A percentile compares a stretch with the other conserved stretches of the same genome.
Evolutionary conservation across 176 grass and related monocot species (phyloP).

Genomic region (barley (Hordeum vulgare)): DNA sequence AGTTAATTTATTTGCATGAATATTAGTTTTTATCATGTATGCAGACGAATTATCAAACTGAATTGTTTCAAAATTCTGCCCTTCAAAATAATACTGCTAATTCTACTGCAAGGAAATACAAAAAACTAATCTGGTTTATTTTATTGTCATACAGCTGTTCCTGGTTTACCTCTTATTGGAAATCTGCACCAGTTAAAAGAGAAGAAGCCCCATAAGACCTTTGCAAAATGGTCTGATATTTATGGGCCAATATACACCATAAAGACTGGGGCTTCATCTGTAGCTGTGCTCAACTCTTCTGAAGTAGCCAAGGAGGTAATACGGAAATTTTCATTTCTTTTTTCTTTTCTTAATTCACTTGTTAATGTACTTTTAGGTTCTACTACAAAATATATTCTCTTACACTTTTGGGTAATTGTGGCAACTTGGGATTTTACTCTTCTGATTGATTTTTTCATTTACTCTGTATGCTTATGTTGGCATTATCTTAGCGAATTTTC

Average conservation of each 20-base stretch:
- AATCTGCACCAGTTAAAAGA: conserved; percentile 85
- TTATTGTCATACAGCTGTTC: conserved; percentile 53
- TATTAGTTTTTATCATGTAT: not conserved
- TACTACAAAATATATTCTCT: not conserved
- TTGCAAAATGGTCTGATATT: conserved; percentile 68
- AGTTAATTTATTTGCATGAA: not conserved
- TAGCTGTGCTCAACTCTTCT: conserved; percentile 78
- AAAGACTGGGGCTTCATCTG: conserved; percentile 46
- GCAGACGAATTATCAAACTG: not conserved
- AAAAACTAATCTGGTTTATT: not conserved
- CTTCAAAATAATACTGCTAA: not conserved
- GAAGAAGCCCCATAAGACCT: conserved; percentile 77
- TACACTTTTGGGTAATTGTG: not conserved
- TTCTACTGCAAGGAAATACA: not conserved
- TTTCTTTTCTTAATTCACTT: not conserved
- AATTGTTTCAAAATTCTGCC: not conserved
- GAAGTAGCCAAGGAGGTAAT: conserved; percentile 76
- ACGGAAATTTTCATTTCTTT: not conserved
- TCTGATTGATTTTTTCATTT: not conserved
- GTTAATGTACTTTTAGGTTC: not conserved
- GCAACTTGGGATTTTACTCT: not conserved
- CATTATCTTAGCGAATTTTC: not conserved
- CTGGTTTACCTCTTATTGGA: conserved; percentile 75
- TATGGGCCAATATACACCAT: conserved; percentile 85
- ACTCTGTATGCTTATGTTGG: not conserved